Conservation (phyloP, 805 yeast species). For the Candida takata region DNA sequence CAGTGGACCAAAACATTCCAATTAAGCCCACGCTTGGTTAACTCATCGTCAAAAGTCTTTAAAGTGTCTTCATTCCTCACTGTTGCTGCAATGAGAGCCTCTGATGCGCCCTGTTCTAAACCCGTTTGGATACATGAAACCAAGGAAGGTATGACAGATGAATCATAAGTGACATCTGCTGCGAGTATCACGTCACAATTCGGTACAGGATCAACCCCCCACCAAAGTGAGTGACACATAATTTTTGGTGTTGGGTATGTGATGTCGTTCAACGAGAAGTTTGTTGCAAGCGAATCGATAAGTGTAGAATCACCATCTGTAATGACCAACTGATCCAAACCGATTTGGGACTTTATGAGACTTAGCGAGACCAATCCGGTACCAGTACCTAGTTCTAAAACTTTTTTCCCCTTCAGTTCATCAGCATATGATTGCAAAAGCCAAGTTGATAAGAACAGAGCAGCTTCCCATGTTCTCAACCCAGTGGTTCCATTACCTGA, state of each 20-base stretch:
- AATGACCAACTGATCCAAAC: conserved; percentile 29
- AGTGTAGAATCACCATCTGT: conserved; percentile 66
- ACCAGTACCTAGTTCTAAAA: conserved; percentile 83
- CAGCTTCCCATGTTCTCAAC: conserved; percentile 90
- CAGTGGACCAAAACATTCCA: conserved; percentile 12
- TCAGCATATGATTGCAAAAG: conserved; percentile 23
- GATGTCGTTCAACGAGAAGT: conserved; percentile 39
- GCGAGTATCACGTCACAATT: conserved; percentile 46
- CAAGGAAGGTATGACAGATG: conserved; percentile 47
- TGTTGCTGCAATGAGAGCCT: conserved; percentile 63
- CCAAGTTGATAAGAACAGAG: conserved; percentile 55
- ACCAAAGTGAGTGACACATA: conserved; percentile 43
- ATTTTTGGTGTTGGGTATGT: conserved; percentile 17
- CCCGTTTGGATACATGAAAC: conserved; percentile 36
- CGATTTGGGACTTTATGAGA: conserved; percentile 6
- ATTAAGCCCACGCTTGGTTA: conserved; percentile 19
- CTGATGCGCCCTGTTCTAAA: conserved; percentile 13
- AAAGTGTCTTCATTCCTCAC: conserved; percentile 55
- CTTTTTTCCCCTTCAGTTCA: conserved; percentile 19
- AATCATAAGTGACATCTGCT: conserved; percentile 86
- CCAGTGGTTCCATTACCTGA: conserved; percentile 85
- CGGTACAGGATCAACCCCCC: conserved; percentile 43
- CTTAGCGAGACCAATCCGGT: conserved; percentile 71
- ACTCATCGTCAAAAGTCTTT: conserved; percentile 32
- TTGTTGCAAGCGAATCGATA: conserved; percentile 38